phyloP scores from a whole-genome alignment of 441 rosid species.

The Biscutella laevigata region DNA sequence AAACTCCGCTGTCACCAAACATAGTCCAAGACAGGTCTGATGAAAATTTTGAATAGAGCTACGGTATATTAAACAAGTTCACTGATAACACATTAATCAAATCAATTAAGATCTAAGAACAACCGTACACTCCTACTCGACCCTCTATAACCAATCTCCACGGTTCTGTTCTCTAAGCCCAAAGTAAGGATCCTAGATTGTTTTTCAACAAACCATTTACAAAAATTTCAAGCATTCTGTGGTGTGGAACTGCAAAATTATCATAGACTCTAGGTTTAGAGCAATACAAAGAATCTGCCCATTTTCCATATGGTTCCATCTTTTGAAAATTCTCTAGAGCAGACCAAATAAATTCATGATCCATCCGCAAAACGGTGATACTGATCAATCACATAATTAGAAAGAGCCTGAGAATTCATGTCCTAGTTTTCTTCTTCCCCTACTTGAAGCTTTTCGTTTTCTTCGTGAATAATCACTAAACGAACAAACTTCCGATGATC shows the following conservation, averaged over 20 bases:
- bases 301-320: background rate
- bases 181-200: constrained; percentile 1
- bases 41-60: background rate
- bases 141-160: background rate
- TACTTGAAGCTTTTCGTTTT: background rate
- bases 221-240: constrained; percentile 3
- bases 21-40: background rate
- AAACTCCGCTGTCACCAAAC: constrained; percentile 45
- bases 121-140: background rate
- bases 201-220: background rate
- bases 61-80: background rate
- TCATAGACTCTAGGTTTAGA: background rate
- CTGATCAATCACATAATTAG: background rate
- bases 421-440: background rate
- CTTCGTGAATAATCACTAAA: background rate
- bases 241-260: background rate
- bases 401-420: background rate
- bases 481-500: background rate
- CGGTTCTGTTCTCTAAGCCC: background rate
- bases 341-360: background rate
- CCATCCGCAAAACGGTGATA: background rate
- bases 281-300: background rate
- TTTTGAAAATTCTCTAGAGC: background rate
- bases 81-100: background rate
- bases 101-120: background rate